Evolutionary conservation across 164 flowering plant genomes (phyloP).

Genomic region (Hamamelis virginiana): DNA sequence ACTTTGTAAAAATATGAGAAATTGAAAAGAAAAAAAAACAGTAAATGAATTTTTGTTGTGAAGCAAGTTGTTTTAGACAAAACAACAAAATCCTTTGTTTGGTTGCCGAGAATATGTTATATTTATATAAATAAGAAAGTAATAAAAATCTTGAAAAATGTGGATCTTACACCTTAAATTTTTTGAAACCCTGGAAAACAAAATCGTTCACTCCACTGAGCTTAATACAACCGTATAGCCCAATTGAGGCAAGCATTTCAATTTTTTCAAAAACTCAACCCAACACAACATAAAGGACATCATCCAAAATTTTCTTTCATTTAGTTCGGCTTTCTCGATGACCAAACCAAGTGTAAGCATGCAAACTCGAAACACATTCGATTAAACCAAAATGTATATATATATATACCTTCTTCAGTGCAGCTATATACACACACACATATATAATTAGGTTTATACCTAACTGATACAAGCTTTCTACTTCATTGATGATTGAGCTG

Average conservation of each 20-base stretch:
- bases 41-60: no score
- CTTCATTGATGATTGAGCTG: constrained; percentile 39
- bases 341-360: background rate
- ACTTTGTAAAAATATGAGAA: no score
- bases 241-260: no score
- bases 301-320: background rate
- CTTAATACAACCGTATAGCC: no score
- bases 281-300: background rate
- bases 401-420: no score
- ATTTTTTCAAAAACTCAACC: no score
- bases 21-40: no score
- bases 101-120: background rate
- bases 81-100: background rate
- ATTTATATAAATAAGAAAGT: no score
- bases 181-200: background rate
- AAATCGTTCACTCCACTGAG: no score
- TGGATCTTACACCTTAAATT: background rate
- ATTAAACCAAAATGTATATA: background rate
- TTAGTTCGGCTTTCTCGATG: background rate
- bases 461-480: constrained; percentile 47
- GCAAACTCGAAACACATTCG: background rate
- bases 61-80: no score
- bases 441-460: constrained; percentile 30
- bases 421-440: no score
- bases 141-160: background rate